Conservation (phyloP, 768 basidiomycete genomes). For the Tubosaeta brunneosetosa region DNA sequence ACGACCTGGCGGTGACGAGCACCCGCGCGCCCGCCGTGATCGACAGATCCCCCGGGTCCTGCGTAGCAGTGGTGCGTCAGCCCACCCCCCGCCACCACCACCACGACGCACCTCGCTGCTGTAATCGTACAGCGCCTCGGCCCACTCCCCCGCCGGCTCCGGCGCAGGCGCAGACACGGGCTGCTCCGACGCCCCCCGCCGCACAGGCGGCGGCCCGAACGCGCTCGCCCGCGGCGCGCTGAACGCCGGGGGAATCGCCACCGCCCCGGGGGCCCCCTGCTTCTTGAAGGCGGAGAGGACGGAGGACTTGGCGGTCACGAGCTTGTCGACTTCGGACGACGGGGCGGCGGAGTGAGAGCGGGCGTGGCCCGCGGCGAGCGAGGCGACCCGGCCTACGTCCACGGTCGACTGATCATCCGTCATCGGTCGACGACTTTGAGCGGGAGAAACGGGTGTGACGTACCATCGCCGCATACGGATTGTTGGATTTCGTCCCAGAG, state of each 20-base stretch:
- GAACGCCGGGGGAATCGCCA: slow-evolving; percentile 37
- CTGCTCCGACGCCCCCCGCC: slow-evolving; percentile 31
- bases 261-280: slow-evolving; percentile 38
- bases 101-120: slow-evolving; percentile 53
- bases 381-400: slow-evolving; percentile 46
- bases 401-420: slow-evolving; percentile 15
- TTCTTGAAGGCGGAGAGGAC: slow-evolving; percentile 22
- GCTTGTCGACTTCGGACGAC: slow-evolving; percentile 27
- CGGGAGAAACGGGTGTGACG: slow-evolving; percentile 5
- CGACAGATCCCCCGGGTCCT: slow-evolving; percentile 69
- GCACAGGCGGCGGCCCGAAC: slow-evolving; percentile 52
- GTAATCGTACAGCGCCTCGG: slow-evolving; percentile 74
- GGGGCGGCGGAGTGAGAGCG: slow-evolving; percentile 20
- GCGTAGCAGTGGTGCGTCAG: background rate
- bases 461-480: slow-evolving; percentile 34
- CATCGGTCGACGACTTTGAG: too few relatives aligned
- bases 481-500: slow-evolving; percentile 19
- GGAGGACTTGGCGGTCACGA: slow-evolving; percentile 25
- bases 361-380: slow-evolving; percentile 31
- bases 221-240: slow-evolving; percentile 34
- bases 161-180: slow-evolving; percentile 24
- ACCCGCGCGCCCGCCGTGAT: slow-evolving; percentile 55
- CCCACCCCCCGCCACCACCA: too few relatives aligned
- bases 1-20: slow-evolving; percentile 60
- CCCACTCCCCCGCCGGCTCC: slow-evolving; percentile 60